phyloP scores from a whole-genome alignment of 108 stramenopile species.

The Poteriospumella lacustris region DNA sequence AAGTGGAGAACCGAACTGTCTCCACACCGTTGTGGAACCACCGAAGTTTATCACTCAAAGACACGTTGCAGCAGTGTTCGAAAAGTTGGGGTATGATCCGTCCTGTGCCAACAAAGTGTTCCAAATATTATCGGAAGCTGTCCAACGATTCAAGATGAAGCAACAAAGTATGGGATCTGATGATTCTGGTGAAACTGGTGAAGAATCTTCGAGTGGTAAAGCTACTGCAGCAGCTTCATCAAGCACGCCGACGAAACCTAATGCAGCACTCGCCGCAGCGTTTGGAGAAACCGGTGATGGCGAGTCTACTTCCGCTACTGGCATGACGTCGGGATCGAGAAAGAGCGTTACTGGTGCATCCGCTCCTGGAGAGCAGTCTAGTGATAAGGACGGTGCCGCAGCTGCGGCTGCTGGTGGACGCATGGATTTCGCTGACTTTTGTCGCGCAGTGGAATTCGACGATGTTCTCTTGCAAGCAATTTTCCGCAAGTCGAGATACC shows the following conservation, averaged over 20 bases:
- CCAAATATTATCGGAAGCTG: not conserved
- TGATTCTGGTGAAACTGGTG: not conserved
- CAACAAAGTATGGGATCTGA: not conserved
- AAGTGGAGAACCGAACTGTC: not conserved
- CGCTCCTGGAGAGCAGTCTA: not conserved
- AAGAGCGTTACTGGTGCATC: not conserved
- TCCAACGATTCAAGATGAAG: not conserved
- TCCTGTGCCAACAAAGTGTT: not conserved
- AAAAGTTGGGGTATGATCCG: conserved; percentile 22
- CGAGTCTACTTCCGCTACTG: not conserved
- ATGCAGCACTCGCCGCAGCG: not conserved
- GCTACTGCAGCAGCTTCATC: not conserved
- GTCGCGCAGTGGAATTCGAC: not conserved
- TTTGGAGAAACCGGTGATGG: not conserved
- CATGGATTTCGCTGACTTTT: conserved; percentile 4
- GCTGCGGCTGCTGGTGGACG: not conserved
- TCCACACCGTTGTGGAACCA: not conserved
- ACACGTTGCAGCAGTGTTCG: conserved; percentile 24
- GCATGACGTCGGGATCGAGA: not conserved
- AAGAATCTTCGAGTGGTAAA: not conserved
- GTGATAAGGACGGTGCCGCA: not conserved
- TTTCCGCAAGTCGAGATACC: no score
- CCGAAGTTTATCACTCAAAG: conserved; percentile 24
- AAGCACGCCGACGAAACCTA: not conserved
- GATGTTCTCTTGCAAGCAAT: conserved; percentile 10